Base-by-base conservation (phyloP, 2,329 filamentous ascomycete genomes). In the Metarhizium anisopliae region DNA sequence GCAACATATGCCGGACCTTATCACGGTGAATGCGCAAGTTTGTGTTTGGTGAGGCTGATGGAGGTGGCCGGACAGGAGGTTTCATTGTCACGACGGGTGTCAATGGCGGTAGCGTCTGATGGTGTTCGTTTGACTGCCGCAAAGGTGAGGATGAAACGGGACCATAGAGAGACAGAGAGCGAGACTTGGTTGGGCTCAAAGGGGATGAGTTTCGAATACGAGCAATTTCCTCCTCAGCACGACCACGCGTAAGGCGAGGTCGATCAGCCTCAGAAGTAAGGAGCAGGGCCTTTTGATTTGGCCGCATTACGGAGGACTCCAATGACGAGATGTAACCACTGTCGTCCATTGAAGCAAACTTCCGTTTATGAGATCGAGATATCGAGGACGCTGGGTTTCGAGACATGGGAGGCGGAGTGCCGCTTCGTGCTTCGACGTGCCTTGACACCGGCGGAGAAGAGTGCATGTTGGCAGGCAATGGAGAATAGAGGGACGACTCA, bases 281-380 rank as follows among this genome's bases (percentile, higher is more conserved):
- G 18, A 89, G 77, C 56, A 83, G 77, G 16, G 75, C 75, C 58
- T 82, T 77, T 60, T 83, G 81, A 60, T 85, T 84, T 51, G 87
- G 85, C 57, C 93, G 83, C 68, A 90, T 81, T 14, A 81, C 90
- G 0, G 94, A 97, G 2, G 94, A 97, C 63, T 96, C 92, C 18
- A 97, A 80, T 0, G 92, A 96, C 1, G 94, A 97, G 68, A 95
- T 96, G 71, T 97, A 99, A 45, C 94, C 94, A 68, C 93, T 97
- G 71, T 99, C 94, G 65, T 82, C 90, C 76, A 95, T 86, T 13
- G 87, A 86, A 35, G 82, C 82, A 64, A 88, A 83, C 69, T 90
- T 93, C 61, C 88, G 86, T 72, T 89, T 90, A 61, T 86, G 85
- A 43, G 84, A 82, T 53, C 83, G 84, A 52, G 77, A 74, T 47